A percentile compares a stretch with the other conserved stretches of the same genome.
phyloP scores from a whole-genome alignment of 1,139 yeast species.

The Tardiomyces blankii region DNA sequence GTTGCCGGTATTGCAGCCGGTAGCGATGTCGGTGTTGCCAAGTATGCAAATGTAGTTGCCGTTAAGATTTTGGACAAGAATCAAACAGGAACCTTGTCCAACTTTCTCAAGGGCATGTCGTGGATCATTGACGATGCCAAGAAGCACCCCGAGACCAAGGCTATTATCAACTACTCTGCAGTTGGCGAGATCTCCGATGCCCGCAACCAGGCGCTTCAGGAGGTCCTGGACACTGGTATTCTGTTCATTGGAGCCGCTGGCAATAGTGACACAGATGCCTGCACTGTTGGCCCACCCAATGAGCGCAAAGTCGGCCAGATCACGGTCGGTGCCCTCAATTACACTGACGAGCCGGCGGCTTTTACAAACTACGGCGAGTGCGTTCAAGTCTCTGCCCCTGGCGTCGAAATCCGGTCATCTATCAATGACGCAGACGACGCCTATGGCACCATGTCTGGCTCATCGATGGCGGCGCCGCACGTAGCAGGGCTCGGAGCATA shows the following conservation, averaged over 20 bases:
- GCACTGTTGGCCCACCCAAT: conserved; percentile 38
- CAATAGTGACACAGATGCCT: conserved; percentile 48
- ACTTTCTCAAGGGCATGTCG: conserved; percentile 35
- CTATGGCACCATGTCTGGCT: conserved; percentile 88
- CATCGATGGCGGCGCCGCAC: conserved; percentile 98
- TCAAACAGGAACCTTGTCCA: conserved; percentile 37
- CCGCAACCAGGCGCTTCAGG: conserved; percentile 38
- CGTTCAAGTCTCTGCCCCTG: conserved; percentile 53
- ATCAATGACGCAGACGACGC: conserved; percentile 76
- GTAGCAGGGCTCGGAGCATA: conserved; percentile 78
- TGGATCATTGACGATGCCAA: conserved; percentile 27
- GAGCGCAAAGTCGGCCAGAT: conserved; percentile 44
- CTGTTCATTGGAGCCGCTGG: conserved; percentile 58
- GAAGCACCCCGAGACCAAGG: conserved; percentile 36
- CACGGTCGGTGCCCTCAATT: conserved; percentile 45
- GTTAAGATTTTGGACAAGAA: conserved; percentile 39
- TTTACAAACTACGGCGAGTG: conserved; percentile 55
- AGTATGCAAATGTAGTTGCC: conserved; percentile 46
- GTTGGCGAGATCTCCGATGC: conserved; percentile 44
- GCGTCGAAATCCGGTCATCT: conserved; percentile 37
- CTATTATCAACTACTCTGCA: conserved; percentile 48
- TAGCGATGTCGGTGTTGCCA: conserved; percentile 47
- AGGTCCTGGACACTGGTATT: conserved; percentile 42
- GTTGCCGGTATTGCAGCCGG: conserved; percentile 51
- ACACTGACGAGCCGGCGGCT: conserved; percentile 38